These are phyloP conservation scores for Laburnicola sp. DNA, from an alignment of 2,329 filamentous ascomycete species.

Conservation along the genomic window DNA sequence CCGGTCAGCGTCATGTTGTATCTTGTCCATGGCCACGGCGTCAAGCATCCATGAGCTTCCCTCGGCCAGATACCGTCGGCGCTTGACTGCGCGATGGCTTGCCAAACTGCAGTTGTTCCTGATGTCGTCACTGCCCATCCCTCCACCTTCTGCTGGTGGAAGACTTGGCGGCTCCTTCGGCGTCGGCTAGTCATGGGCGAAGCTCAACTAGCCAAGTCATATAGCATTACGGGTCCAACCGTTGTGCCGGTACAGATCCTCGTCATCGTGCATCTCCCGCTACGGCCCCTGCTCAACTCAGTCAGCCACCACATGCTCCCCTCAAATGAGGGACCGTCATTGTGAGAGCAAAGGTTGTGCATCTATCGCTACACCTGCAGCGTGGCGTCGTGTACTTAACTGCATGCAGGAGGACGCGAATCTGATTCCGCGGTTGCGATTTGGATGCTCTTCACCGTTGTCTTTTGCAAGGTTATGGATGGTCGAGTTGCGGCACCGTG, in stretches of 20 bases:
- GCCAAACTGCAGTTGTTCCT: not conserved
- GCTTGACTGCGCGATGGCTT: no score
- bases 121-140: conserved; percentile 5
- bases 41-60: no score
- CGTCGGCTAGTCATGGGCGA: not conserved
- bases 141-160: conserved; percentile 11
- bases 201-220: not conserved
- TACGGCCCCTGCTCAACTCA: conserved; percentile 6
- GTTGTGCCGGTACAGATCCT: conserved; percentile 7
- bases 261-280: conserved; percentile 14
- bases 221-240: conserved; percentile 11
- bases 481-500: conserved; percentile 16
- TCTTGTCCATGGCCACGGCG: not conserved
- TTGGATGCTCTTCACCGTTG: conserved; percentile 25
- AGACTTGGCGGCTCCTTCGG: conserved; percentile 10
- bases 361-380: conserved; percentile 11
- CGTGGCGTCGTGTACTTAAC: conserved; percentile 5
- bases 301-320: conserved; percentile 4
- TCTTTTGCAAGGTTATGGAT: conserved; percentile 17
- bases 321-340: not conserved
- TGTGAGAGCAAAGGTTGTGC: not conserved
- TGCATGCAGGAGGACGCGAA: not conserved
- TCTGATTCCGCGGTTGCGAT: conserved; percentile 16
- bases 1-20: not conserved
- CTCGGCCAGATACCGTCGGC: no score